A percentile compares a stretch with the other conserved stretches of the same genome.
Evolutionary conservation across 345 rosid species (phyloP).

Genomic region (Corymbia maculata): DNA sequence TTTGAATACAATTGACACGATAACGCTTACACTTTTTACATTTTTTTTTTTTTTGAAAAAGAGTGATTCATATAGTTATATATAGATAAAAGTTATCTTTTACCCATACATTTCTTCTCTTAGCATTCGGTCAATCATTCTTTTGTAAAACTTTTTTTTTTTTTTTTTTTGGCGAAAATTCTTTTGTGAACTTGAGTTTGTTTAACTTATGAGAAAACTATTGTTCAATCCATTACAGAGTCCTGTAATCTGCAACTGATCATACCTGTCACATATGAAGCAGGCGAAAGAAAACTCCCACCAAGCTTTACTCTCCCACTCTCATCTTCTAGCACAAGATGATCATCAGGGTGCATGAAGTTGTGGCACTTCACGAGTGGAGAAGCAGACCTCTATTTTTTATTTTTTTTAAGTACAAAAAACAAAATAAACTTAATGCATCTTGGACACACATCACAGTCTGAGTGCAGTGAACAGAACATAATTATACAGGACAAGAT

Average conservation of each 20-base stretch:
- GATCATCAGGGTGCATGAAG: slow-evolving; percentile 78
- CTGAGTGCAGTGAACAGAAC: background rate
- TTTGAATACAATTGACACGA: background rate
- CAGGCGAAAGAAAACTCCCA: slow-evolving; percentile 49
- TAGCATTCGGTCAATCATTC: background rate
- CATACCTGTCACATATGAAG: slow-evolving; percentile 73
- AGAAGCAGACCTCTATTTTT: slow-evolving; percentile 48
- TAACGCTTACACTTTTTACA: background rate
- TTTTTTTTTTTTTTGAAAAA: background rate
- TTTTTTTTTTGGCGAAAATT: background rate
- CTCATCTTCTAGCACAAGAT: slow-evolving; percentile 85
- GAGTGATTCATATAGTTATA: background rate
- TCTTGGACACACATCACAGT: background rate
- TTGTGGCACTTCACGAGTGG: slow-evolving; percentile 81
- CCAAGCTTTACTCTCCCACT: slow-evolving; percentile 88
- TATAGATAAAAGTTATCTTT: background rate
- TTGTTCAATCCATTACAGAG: background rate
- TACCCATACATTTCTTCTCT: background rate
- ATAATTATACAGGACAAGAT: background rate
- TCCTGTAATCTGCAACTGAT: background rate
- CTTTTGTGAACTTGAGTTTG: background rate
- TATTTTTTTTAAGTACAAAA: background rate
- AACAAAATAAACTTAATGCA: background rate
- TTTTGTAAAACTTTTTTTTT: background rate
- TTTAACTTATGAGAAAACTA: background rate